These are phyloP conservation scores for Craterostigma plantagineum DNA, from an alignment of 257 asterid genomes.

Conservation along the genomic window DNA sequence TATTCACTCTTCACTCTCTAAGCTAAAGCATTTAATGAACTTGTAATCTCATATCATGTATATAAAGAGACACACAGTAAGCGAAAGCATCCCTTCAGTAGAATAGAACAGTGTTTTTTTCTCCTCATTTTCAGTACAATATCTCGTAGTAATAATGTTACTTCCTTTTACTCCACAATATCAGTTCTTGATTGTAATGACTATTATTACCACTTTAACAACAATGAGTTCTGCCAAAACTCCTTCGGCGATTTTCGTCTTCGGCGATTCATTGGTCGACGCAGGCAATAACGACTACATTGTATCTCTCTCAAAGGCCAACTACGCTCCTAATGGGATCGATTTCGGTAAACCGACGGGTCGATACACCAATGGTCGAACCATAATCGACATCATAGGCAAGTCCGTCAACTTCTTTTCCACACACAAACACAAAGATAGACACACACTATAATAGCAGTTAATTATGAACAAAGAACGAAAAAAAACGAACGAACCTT, in stretches of 20 bases:
- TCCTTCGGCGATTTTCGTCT: slow-evolving; percentile 33
- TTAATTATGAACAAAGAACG: too few species aligned
- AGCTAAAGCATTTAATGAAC: too few species aligned
- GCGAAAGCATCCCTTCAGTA: too few species aligned
- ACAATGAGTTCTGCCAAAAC: slow-evolving; percentile 10
- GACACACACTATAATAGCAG: too few species aligned
- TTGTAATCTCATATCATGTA: too few species aligned
- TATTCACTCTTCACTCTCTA: too few species aligned
- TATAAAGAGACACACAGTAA: too few species aligned
- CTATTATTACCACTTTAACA: slow-evolving; percentile 3
- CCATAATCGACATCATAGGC: slow-evolving; percentile 63
- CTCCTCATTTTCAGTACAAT: slow-evolving; percentile 2
- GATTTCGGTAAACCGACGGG: slow-evolving; percentile 68
- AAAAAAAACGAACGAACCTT: slow-evolving; percentile 1
- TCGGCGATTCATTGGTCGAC: slow-evolving; percentile 80
- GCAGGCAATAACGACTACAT: slow-evolving; percentile 66
- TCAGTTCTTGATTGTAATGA: slow-evolving; percentile 7
- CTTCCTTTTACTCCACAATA: slow-evolving; percentile 1
- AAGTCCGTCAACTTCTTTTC: slow-evolving; percentile 12
- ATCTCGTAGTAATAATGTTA: slow-evolving; percentile 13
- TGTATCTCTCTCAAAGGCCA: slow-evolving; percentile 47
- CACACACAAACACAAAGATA: background rate
- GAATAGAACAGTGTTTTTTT: background rate
- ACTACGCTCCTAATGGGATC: slow-evolving; percentile 56
- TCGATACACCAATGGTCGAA: slow-evolving; percentile 60